These are phyloP conservation scores for Suhomyces emberorum DNA, from an alignment of 805 yeast species.

Conservation along the genomic window DNA sequence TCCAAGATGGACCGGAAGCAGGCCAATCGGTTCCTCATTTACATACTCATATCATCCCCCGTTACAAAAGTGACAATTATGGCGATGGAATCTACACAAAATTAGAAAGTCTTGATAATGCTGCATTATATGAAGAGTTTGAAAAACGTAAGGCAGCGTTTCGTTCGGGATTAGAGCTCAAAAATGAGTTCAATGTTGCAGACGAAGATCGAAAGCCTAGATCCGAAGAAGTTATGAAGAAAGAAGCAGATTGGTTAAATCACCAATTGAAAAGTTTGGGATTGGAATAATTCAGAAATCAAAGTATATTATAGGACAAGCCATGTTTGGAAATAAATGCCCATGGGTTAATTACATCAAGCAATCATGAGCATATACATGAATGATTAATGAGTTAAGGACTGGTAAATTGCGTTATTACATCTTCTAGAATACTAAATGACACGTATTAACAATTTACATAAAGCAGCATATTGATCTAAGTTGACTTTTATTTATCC, in stretches of 20 bases:
- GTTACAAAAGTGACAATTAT: constrained; percentile 54
- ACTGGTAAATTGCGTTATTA: too few species aligned
- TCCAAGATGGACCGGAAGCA: constrained; percentile 95
- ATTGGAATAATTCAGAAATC: too few species aligned
- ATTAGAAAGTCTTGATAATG: constrained; percentile 56
- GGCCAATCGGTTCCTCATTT: constrained; percentile 96
- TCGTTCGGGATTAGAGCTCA: background rate
- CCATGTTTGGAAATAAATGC: too few species aligned
- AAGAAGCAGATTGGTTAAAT: constrained; percentile 64
- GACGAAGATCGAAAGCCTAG: constrained; percentile 60
- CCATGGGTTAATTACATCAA: too few species aligned
- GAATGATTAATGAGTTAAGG: too few species aligned
- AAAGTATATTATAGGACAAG: too few species aligned
- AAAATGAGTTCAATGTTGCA: constrained; percentile 18
- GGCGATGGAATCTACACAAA: constrained; percentile 74
- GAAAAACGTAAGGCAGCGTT: constrained; percentile 19
- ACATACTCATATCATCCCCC: constrained; percentile 91
- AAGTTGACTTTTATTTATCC: too few species aligned
- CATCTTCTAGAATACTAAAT: too few species aligned
- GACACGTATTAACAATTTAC: too few species aligned
- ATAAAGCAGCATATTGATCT: too few species aligned
- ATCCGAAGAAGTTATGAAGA: constrained; percentile 59
- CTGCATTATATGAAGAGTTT: constrained; percentile 25
- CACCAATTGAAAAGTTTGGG: too few species aligned
- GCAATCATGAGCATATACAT: too few species aligned